These are phyloP conservation scores for Decorospora gaudefroyi DNA, from an alignment of 2,329 filamentous ascomycete species.

Conservation along the genomic window DNA sequence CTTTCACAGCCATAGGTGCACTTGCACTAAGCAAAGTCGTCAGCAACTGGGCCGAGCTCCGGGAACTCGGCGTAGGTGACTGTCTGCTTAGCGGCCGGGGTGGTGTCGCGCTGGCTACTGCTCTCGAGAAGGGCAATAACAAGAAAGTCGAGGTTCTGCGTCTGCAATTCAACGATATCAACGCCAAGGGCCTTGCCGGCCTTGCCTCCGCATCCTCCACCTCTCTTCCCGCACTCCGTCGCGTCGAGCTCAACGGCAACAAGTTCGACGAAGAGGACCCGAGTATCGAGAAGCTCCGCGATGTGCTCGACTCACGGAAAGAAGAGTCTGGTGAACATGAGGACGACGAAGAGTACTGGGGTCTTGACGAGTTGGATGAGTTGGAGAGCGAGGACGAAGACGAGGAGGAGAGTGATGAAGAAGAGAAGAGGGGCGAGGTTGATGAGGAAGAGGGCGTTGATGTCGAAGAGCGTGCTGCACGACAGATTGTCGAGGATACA, in stretches of 20 bases:
- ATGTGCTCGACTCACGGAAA: conserved; percentile 72
- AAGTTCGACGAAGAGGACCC: conserved; percentile 87
- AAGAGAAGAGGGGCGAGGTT: conserved; percentile 64
- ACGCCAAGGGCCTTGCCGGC: conserved; percentile 70
- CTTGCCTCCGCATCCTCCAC: conserved; percentile 68
- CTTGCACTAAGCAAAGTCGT: conserved; percentile 77
- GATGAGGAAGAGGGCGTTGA: conserved; percentile 67
- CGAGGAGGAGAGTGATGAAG: conserved; percentile 69
- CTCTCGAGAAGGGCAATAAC: conserved; percentile 76
- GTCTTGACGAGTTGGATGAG: conserved; percentile 69
- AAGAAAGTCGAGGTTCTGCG: conserved; percentile 77
- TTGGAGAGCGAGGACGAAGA: conserved; percentile 86
- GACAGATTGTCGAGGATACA: conserved; percentile 69
- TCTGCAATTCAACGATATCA: conserved; percentile 94
- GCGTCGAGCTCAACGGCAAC: conserved; percentile 95
- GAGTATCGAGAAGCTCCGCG: conserved; percentile 68
- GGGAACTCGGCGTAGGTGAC: conserved; percentile 87
- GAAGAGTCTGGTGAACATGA: conserved; percentile 60
- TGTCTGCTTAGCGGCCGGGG: conserved; percentile 82
- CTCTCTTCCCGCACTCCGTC: conserved; percentile 74
- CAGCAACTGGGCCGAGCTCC: conserved; percentile 72
- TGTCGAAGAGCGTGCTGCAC: conserved; percentile 47
- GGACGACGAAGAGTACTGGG: conserved; percentile 57
- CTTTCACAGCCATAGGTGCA: conserved; percentile 82
- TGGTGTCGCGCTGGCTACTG: conserved; percentile 70